Evolutionary conservation across 2,329 filamentous ascomycete species (phyloP).

Genomic region (Chrysosporium keratinophilum): DNA sequence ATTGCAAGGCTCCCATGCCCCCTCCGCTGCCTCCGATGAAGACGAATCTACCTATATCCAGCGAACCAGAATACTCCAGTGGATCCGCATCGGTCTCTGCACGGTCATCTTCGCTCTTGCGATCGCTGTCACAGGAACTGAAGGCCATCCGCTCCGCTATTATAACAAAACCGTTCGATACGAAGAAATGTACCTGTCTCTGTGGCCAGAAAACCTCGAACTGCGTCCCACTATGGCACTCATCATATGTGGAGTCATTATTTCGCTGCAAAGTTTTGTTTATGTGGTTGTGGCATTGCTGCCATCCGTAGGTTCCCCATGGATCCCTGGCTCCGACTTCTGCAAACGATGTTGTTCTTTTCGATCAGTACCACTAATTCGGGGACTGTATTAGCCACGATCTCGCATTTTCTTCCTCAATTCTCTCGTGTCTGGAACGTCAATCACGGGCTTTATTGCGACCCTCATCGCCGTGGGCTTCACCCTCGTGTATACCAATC

Average conservation of each 20-base stretch:
- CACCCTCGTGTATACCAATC: constrained; percentile 23
- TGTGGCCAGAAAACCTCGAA: constrained; percentile 37
- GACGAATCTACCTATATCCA: constrained; percentile 30
- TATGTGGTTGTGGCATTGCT: constrained; percentile 28
- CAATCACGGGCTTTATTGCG: constrained; percentile 29
- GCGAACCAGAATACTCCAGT: constrained; percentile 26
- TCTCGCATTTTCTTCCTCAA: constrained; percentile 30
- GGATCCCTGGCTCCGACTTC: too few species aligned
- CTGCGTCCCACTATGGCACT: constrained; percentile 31
- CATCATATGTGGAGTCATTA: constrained; percentile 30
- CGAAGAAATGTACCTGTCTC: constrained; percentile 25
- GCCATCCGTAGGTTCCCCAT: constrained; percentile 26
- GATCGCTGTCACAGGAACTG: constrained; percentile 28
- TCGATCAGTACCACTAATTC: background rate
- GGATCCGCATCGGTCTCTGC: constrained; percentile 28
- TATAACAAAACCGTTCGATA: constrained; percentile 32
- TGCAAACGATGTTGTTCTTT: background rate
- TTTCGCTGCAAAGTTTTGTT: constrained; percentile 25
- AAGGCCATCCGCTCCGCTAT: constrained; percentile 31
- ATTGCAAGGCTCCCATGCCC: constrained; percentile 23
- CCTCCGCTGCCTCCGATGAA: constrained; percentile 27
- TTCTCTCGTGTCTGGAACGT: constrained; percentile 25
- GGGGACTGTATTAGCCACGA: constrained; percentile 23
- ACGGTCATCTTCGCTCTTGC: constrained; percentile 24
- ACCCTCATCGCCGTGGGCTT: constrained; percentile 27